Percentiles rank a stretch among this genome's conserved stretches.
phyloP scores from a whole-genome alignment of 148 eudicot genomes.

The Rhododendron vialii region DNA sequence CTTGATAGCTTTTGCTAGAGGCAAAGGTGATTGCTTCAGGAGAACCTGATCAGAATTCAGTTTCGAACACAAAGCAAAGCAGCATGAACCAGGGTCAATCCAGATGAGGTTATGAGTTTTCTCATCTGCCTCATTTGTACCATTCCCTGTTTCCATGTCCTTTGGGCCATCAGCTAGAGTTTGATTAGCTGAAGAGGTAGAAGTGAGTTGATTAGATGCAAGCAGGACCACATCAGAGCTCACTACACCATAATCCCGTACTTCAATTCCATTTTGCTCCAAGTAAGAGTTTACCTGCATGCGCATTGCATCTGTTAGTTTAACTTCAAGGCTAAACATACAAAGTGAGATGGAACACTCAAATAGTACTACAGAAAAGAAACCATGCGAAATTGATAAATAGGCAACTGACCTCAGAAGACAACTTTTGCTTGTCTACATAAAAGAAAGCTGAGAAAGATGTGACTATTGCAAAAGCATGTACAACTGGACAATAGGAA shows the following conservation, averaged over 20 bases:
- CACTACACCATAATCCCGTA: slow-evolving; percentile 66
- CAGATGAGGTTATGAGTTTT: slow-evolving; percentile 52
- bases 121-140: slow-evolving; percentile 25
- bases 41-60: slow-evolving; percentile 61
- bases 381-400: not conserved
- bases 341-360: not conserved
- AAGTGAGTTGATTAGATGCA: slow-evolving; percentile 60
- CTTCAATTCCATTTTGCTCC: slow-evolving; percentile 72
- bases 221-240: slow-evolving; percentile 69
- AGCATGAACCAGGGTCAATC: slow-evolving; percentile 75
- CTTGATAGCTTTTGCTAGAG: slow-evolving; percentile 91
- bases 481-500: slow-evolving; percentile 85
- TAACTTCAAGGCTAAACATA: not conserved
- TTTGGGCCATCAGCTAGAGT: slow-evolving; percentile 17
- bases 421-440: slow-evolving; percentile 73
- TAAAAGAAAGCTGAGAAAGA: slow-evolving; percentile 65
- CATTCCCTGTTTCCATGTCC: slow-evolving; percentile 25
- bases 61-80: slow-evolving; percentile 85
- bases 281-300: slow-evolving; percentile 54
- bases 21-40: slow-evolving; percentile 81
- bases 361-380: not conserved
- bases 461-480: slow-evolving; percentile 87
- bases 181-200: slow-evolving; percentile 27
- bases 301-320: not conserved
- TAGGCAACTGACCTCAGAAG: slow-evolving; percentile 65